phyloP scores from a whole-genome alignment of 352 stramenopile genomes.

The Globisporangium okanoganense region DNA sequence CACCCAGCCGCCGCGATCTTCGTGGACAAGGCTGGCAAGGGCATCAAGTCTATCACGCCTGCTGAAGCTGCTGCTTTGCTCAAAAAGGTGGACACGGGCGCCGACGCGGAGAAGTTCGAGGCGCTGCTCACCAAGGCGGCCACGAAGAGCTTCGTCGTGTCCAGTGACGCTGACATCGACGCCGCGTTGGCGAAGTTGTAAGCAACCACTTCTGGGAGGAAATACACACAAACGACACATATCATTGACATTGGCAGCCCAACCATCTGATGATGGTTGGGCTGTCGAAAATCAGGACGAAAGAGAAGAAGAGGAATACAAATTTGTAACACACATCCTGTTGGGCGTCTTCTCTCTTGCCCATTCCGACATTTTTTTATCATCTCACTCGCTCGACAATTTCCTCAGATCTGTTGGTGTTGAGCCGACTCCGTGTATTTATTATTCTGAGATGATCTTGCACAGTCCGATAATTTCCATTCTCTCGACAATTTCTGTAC shows the following conservation, averaged over 20 bases:
- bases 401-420: not conserved
- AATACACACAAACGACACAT: slow-evolving; percentile 7
- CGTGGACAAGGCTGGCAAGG: slow-evolving; percentile 50
- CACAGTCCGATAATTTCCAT: too few species aligned
- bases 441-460: too few species aligned
- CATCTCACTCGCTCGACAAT: not conserved
- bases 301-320: not conserved
- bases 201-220: slow-evolving; percentile 13
- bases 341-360: not conserved
- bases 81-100: slow-evolving; percentile 43
- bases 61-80: slow-evolving; percentile 44
- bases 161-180: slow-evolving; percentile 54
- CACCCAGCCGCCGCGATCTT: slow-evolving; percentile 59
- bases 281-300: not conserved
- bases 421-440: too few species aligned
- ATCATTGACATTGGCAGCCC: not conserved
- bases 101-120: slow-evolving; percentile 61
- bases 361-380: too few species aligned
- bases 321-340: not conserved
- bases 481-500: not conserved
- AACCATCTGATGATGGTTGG: not conserved
- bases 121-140: slow-evolving; percentile 51
- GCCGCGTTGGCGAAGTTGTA: slow-evolving; percentile 61
- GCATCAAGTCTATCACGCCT: slow-evolving; percentile 59
- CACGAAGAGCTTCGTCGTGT: slow-evolving; percentile 68